Conservation (phyloP, 306 rosid species). For the Prinsepia uniflora region DNA sequence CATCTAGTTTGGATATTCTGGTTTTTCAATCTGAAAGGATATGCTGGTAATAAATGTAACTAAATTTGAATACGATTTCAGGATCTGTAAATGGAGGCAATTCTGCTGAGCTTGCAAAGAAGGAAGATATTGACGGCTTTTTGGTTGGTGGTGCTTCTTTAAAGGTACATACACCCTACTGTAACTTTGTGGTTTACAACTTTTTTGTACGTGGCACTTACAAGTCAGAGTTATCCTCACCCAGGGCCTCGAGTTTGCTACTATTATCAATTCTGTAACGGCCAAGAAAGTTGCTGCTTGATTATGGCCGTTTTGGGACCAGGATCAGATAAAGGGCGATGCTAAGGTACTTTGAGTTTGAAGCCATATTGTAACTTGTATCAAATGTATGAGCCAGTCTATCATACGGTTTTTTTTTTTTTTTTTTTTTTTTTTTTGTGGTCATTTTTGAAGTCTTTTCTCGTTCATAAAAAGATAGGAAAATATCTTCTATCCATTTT, state of each 20-base stretch:
- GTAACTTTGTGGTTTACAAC: background rate
- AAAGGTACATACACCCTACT: conserved; percentile 47
- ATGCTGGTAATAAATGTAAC: background rate
- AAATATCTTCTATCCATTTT: conserved; percentile 36
- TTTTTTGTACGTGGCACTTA: background rate
- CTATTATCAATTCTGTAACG: conserved; percentile 76
- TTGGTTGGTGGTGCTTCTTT: conserved; percentile 97
- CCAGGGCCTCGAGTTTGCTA: conserved; percentile 95
- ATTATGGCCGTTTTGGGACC: conserved; percentile 32
- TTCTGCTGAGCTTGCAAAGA: conserved; percentile 83
- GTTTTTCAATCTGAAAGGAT: background rate
- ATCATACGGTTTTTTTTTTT: conserved; percentile 19
- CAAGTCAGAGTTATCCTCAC: conserved; percentile 21
- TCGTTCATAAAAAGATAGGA: conserved; percentile 19
- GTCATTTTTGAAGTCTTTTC: conserved; percentile 22
- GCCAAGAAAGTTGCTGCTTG: conserved; percentile 93
- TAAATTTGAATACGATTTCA: conserved; percentile 25
- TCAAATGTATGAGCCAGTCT: conserved; percentile 17
- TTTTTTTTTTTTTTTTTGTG: background rate
- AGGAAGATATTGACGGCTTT: conserved; percentile 97
- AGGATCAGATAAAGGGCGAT: conserved; percentile 28
- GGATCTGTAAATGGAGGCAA: conserved; percentile 97
- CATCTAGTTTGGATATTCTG: background rate
- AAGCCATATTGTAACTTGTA: conserved; percentile 14
- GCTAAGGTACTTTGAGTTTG: conserved; percentile 21